Base-by-base conservation (phyloP, 1,284 basidiomycete genomes). In the Rhodotorula glutinis region DNA sequence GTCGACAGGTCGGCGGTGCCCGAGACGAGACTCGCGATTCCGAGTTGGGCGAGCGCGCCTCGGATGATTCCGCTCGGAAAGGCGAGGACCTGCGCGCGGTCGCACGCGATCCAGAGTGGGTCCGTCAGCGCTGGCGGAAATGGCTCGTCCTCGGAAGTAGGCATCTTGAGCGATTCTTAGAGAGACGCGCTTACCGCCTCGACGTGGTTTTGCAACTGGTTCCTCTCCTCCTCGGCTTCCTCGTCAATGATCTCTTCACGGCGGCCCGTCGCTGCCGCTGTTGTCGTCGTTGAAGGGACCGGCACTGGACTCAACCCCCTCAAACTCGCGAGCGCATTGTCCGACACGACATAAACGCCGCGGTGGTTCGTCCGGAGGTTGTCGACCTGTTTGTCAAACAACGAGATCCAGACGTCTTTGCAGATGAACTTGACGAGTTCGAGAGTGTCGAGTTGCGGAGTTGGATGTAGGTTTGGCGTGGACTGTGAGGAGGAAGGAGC, bases 281-380 rank as follows among this genome's bases (percentile, higher is more conserved):
- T n/a, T n/a, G n/a, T n/a, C n/a, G n/a, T n/a, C n/a, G n/a, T n/a
- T n/a, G n/a, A n/a, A n/a, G n/a, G n/a, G n/a, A n/a, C n/a, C n/a
- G n/a, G n/a, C n/a, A n/a, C 46, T n/a, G 29, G 46, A 29, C 23
- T 25, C 63, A 33, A 70, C 38, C n/a, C 59, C 44, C n/a, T 60
- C 21, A 23, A 71, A 47, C 63, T 49, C 52, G 68, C 47, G 68
- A 70, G 8, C 57, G 60, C 51, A 60, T 67, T 44, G 27, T 76
- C 75, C 53, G 71, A 62, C 47, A 76, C 54, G 16, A 76, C 75
- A 53, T 70, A 76, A 23, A 75, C 74, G 33, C 75, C 75, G 33
- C 74, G 56, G 33, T 76, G 75, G 46, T 76, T 76, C 33, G 75
- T 76, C 4, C 75, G 72, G 8, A 76, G 69, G 67, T 76, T 76